A percentile compares a stretch with the other conserved stretches of the same genome.
Conservation (phyloP, 768 basidiomycete genomes). For the Imleria badia region DNA sequence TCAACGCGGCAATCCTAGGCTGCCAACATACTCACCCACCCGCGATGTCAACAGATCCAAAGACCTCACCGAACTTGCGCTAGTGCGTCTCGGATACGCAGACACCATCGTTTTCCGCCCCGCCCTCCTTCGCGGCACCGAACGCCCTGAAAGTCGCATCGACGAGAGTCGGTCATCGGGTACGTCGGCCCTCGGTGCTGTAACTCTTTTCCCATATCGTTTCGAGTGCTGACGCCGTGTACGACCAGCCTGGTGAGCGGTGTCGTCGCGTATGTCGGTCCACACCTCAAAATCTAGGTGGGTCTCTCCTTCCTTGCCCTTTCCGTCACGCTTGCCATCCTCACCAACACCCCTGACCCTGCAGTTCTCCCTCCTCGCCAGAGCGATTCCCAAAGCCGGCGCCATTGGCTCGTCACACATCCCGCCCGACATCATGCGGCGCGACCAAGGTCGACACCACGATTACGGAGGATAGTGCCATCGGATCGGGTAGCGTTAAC, state of each 20-base stretch:
- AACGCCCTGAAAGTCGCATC: constrained; percentile 41
- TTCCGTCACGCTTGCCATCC: too few species aligned
- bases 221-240: too few species aligned
- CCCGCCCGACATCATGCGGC: constrained; percentile 40
- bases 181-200: constrained; percentile 31
- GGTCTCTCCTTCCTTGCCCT: background rate
- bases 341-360: background rate
- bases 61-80: constrained; percentile 67
- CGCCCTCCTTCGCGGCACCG: constrained; percentile 46
- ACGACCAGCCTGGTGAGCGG: constrained; percentile 37
- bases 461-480: too few species aligned
- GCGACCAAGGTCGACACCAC: too few species aligned
- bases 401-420: constrained; percentile 51
- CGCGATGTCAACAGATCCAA: constrained; percentile 61
- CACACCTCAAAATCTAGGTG: constrained; percentile 48
- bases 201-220: too few species aligned
- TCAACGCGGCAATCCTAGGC: too few species aligned
- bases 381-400: constrained; percentile 54
- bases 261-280: constrained; percentile 37
- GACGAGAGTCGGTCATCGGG: constrained; percentile 45
- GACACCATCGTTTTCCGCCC: constrained; percentile 76
- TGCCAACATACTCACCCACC: too few species aligned
- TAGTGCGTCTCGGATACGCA: constrained; percentile 65
- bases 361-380: constrained; percentile 54
- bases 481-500: too few species aligned